These are phyloP conservation scores for Neonectria coccinea DNA, from an alignment of 2,329 filamentous ascomycete species.

Conservation along the genomic window DNA sequence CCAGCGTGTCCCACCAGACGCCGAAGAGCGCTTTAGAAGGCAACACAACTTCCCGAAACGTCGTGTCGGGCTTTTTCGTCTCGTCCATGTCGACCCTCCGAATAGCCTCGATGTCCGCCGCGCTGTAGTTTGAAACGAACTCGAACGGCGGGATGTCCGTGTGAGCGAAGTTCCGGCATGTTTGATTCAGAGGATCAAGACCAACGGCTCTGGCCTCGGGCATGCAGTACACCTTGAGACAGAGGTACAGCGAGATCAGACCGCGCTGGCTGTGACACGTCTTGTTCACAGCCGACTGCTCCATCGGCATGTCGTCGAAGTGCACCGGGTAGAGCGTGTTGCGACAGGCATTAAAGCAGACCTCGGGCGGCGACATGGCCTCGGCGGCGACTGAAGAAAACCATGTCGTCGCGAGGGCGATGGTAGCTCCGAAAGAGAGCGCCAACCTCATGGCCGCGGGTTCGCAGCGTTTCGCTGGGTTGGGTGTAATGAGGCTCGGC, in stretches of 20 bases:
- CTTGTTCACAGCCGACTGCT: constrained; percentile 33
- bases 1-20: constrained; percentile 55
- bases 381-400: background rate
- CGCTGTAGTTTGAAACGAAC: constrained; percentile 51
- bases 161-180: constrained; percentile 46
- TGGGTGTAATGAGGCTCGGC: constrained; percentile 1
- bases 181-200: constrained; percentile 49
- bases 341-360: constrained; percentile 52
- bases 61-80: constrained; percentile 5
- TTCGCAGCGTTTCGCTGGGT: constrained; percentile 15
- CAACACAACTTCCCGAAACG: constrained; percentile 49
- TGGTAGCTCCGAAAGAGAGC: constrained; percentile 1
- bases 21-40: constrained; percentile 50
- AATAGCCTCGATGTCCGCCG: constrained; percentile 48
- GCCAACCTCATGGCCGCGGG: constrained; percentile 37
- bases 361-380: constrained; percentile 16
- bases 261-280: constrained; percentile 48
- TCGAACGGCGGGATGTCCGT: constrained; percentile 50
- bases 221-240: constrained; percentile 52
- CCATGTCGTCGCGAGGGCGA: constrained; percentile 13
- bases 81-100: constrained; percentile 48
- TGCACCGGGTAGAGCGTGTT: constrained; percentile 43
- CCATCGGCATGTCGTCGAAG: constrained; percentile 48
- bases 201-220: constrained; percentile 40
- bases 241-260: constrained; percentile 53